Percentiles rank a stretch among this genome's conserved stretches.
Evolutionary conservation across 2,329 filamentous ascomycete species (phyloP).

Genomic region (Cladophialophora exuberans): DNA sequence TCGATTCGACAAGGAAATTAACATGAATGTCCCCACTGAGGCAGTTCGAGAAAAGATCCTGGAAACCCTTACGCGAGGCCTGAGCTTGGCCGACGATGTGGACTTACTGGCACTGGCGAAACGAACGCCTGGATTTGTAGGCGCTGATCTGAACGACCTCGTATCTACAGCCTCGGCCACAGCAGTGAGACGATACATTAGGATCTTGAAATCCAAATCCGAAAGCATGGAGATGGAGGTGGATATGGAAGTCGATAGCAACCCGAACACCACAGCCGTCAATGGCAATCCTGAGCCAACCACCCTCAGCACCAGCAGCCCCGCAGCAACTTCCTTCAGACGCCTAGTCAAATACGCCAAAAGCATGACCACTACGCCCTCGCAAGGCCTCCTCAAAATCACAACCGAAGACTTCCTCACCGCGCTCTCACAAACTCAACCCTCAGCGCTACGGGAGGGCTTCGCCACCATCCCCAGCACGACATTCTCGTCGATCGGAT

Average conservation of each 20-base stretch:
- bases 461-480: conserved; percentile 94
- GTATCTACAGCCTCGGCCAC: conserved; percentile 67
- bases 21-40: conserved; percentile 84
- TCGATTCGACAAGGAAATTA: conserved; percentile 80
- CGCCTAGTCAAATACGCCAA: conserved; percentile 26
- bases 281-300: neutral
- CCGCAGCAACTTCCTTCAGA: conserved; percentile 11
- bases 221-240: conserved; percentile 57
- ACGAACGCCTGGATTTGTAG: conserved; percentile 88
- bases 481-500: conserved; percentile 91
- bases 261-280: conserved; percentile 4
- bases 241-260: conserved; percentile 40
- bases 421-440: conserved; percentile 74
- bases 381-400: conserved; percentile 55
- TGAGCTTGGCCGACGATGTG: conserved; percentile 68
- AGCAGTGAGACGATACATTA: conserved; percentile 64
- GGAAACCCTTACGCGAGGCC: conserved; percentile 68
- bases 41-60: conserved; percentile 77
- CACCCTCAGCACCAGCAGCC: neutral
- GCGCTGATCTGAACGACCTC: conserved; percentile 78
- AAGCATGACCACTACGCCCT: conserved; percentile 1
- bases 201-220: conserved; percentile 52
- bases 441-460: conserved; percentile 86
- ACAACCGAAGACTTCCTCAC: conserved; percentile 71
- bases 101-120: conserved; percentile 76